phyloP scores from a whole-genome alignment of 2,329 filamentous ascomycete species.

The Aspergillus uvarum region DNA sequence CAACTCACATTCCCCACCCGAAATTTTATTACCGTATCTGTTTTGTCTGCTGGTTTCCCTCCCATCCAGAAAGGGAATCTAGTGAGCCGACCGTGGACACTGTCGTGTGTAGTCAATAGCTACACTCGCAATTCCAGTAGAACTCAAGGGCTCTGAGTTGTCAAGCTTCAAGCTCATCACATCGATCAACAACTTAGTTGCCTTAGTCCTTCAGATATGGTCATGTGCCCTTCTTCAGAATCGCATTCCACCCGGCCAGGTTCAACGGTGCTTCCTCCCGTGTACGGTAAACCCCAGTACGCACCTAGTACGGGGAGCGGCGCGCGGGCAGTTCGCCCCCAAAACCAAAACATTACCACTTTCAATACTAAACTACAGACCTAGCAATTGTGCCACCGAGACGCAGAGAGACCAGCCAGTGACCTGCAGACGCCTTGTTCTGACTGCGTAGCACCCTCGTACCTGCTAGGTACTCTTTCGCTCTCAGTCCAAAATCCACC shows the following conservation, averaged over 20 bases:
- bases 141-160: too few species aligned
- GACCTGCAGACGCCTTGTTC: not conserved
- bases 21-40: conserved; percentile 10
- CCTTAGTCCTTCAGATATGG: too few species aligned
- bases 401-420: not conserved
- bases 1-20: conserved; percentile 18
- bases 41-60: not conserved
- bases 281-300: not conserved
- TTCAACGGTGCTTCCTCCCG: not conserved
- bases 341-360: not conserved
- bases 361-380: too few species aligned
- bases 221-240: not conserved
- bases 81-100: too few species aligned
- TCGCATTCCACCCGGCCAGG: not conserved
- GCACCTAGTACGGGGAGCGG: not conserved
- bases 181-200: too few species aligned
- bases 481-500: not conserved
- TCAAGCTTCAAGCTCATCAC: not conserved
- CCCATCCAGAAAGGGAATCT: not conserved
- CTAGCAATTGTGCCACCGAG: not conserved
- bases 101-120: not conserved
- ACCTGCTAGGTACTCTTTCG: not conserved
- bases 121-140: too few species aligned
- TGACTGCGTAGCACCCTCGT: not conserved
- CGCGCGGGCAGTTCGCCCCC: not conserved